Percentiles rank a stretch among this genome's conserved stretches.
These are phyloP conservation scores for Trichoderma cornu-damae DNA, from an alignment of 2,329 filamentous ascomycete genomes.

Conservation along the genomic window DNA sequence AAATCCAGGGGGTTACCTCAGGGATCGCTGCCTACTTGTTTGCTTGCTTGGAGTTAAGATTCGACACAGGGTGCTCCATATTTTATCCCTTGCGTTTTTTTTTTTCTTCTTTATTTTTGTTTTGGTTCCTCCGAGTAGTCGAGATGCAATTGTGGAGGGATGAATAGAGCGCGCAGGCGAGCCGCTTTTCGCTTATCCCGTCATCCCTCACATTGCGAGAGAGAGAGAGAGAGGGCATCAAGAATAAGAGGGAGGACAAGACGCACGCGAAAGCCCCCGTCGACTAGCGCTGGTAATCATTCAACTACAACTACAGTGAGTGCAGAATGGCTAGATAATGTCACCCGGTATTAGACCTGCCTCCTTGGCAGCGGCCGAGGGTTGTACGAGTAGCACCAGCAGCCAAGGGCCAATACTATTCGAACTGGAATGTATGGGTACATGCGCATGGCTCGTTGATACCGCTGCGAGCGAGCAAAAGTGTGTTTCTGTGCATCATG, in stretches of 20 bases:
- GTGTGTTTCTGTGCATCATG: neutral
- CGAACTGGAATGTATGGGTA: neutral
- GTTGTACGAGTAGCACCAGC: neutral
- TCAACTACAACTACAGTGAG: neutral
- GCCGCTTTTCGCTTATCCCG: slow-evolving; percentile 11
- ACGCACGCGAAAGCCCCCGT: neutral
- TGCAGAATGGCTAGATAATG: neutral
- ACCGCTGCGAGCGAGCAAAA: neutral
- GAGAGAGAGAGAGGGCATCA: too few species aligned
- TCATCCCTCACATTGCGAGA: neutral
- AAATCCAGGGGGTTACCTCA: neutral
- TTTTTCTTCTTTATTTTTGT: neutral
- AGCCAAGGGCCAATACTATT: neutral
- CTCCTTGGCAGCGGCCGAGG: neutral
- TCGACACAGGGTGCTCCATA: neutral
- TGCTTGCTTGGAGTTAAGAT: neutral
- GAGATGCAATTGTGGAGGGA: neutral
- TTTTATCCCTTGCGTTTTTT: neutral
- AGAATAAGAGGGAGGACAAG: neutral
- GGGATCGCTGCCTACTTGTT: neutral
- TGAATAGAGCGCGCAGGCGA: neutral
- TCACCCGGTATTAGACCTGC: too few species aligned
- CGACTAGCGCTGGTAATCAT: neutral
- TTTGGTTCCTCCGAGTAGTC: neutral
- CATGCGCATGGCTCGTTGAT: neutral